Base-by-base conservation (phyloP, 805 yeast genomes). In the Saccharomyces mikatae region DNA sequence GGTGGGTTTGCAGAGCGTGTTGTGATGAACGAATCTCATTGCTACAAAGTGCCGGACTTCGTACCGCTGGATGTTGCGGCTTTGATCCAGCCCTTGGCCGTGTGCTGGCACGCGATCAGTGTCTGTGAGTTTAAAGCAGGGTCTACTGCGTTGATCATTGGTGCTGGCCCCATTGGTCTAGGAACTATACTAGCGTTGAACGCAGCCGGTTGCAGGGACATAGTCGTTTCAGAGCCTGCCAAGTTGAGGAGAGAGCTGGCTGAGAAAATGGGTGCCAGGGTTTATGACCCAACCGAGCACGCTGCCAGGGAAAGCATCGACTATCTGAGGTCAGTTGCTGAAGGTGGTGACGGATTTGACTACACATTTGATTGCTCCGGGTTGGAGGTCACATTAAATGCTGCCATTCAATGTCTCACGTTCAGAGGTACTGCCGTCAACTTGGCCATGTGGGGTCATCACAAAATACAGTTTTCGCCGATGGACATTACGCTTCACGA, bases 81-180 rank as follows among this genome's bases (percentile, higher is more conserved):
- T 6, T 66, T 81, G 54, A 74, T 79, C 31, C 82, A 81, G 64
- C 85, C 86, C 3, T 70, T 81, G 50, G 75, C 83, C 2, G 85
- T 81, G 70, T 78, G 58, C 60, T 52, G 83, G 83, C 86, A 81
- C 58, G 86, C 84, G 4, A 79, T 79, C 17, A 72, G 76, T 53
- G 70, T 76, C 3, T 70, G 81, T 69, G 60, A 73, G 0, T 77
- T 79, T 60, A 64, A 72, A 55, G 68, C 63, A 32, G 83, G 82
- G 36, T 71, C 74, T 17, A 65, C 74, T 13, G 81, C 78, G 2
- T 65, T 82, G 50, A 78, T 82, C 26, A 61, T 82, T 3, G 87
- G 87, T 44, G 80, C 80, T 44, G 87, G 87, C 11, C 84, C 86
- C 30, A 81, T 82, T 62, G 86, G 87, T 1, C 67, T 83, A 30